A percentile compares a stretch with the other conserved stretches of the same genome.
Conservation (phyloP, 352 stramenopile species). For the Phytophthora pini region DNA sequence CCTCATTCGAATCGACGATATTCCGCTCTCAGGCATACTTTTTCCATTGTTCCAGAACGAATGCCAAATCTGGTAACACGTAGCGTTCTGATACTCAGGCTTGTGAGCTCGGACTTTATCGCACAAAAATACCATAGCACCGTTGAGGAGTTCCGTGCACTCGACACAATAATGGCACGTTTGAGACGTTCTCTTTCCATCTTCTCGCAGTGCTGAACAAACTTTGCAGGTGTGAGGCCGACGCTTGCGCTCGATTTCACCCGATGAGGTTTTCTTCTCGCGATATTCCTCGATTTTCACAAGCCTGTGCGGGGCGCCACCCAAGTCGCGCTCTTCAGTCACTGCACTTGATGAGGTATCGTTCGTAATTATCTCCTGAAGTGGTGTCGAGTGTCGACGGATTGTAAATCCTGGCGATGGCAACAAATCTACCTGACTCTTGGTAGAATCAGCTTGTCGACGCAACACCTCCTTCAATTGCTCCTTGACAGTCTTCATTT, state of each 20-base stretch:
- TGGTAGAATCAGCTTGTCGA: background rate
- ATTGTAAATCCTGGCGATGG: constrained; percentile 8
- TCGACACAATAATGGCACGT: constrained; percentile 34
- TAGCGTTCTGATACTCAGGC: constrained; percentile 25
- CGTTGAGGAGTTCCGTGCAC: constrained; percentile 27
- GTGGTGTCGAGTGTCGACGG: background rate
- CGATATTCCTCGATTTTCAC: constrained; percentile 31
- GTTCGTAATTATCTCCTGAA: too few species aligned
- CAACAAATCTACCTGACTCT: background rate
- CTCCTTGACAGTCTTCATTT: constrained; percentile 30
- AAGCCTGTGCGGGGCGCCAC: background rate
- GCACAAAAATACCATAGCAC: constrained; percentile 34
- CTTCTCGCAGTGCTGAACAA: constrained; percentile 31
- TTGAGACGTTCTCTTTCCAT: constrained; percentile 19
- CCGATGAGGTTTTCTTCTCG: constrained; percentile 18
- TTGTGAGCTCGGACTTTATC: constrained; percentile 26
- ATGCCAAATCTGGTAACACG: constrained; percentile 43
- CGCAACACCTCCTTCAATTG: constrained; percentile 27
- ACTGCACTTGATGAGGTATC: too few species aligned
- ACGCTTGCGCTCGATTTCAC: constrained; percentile 19
- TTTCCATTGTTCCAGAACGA: constrained; percentile 29
- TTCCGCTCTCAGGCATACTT: constrained; percentile 16
- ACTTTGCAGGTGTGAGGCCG: constrained; percentile 37
- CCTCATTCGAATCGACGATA: constrained; percentile 28
- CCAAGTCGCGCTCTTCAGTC: too few species aligned